phyloP scores from a whole-genome alignment of 177 flowering plant species.

The Vitis hybrid region DNA sequence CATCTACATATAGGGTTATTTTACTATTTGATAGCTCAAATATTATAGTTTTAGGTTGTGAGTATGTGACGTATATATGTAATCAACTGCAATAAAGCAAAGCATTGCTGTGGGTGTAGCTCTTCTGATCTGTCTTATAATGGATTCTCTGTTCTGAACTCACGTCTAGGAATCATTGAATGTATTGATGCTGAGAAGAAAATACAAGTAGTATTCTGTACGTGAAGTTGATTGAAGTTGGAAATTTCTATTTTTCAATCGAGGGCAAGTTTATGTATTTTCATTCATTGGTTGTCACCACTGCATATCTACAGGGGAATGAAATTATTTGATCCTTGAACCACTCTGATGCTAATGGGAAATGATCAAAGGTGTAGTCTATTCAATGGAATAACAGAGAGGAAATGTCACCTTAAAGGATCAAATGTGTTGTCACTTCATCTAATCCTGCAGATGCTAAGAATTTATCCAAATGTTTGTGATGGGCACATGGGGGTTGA shows the following conservation, averaged over 20 bases:
- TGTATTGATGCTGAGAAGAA: neutral
- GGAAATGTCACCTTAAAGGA: slow-evolving; percentile 7
- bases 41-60: neutral
- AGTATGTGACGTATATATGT: no score
- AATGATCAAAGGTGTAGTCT: slow-evolving; percentile 21
- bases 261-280: neutral
- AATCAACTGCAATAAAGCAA: no score
- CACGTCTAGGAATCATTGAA: neutral
- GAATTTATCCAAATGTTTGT: neutral
- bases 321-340: slow-evolving; percentile 22
- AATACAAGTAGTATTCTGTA: neutral
- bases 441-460: neutral
- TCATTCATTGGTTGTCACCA: neutral
- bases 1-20: neutral
- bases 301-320: neutral
- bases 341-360: slow-evolving; percentile 16
- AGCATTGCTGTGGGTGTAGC: no score
- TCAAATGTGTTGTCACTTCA: slow-evolving; percentile 18
- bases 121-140: no score
- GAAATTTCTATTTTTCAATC: neutral
- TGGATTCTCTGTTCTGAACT: neutral
- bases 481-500: neutral
- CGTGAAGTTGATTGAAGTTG: neutral
- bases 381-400: slow-evolving; percentile 14
- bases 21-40: neutral